These are phyloP conservation scores for Jatropha multifida DNA, from an alignment of 441 rosid species.

Conservation along the genomic window DNA sequence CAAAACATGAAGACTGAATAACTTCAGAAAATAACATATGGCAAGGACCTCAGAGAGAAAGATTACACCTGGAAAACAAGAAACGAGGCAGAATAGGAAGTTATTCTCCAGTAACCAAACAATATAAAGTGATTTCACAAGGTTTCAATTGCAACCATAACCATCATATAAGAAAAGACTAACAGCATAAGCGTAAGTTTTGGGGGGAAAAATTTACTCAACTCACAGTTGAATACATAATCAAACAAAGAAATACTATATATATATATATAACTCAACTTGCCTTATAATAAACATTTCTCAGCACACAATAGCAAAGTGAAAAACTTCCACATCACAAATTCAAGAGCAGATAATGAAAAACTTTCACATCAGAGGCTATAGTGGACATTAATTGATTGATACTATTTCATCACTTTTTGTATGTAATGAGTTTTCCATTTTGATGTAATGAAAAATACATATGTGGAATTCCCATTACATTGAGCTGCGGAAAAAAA, in stretches of 20 bases:
- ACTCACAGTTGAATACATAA: conserved; percentile 5
- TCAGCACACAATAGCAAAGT: not conserved
- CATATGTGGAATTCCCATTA: too few species aligned
- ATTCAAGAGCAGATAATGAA: not conserved
- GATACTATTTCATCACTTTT: too few species aligned
- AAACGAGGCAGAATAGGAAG: not conserved
- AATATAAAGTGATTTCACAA: not conserved
- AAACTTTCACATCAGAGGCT: too few species aligned
- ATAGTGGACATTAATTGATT: too few species aligned
- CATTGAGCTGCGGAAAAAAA: too few species aligned
- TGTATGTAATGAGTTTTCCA: too few species aligned
- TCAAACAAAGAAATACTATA: not conserved
- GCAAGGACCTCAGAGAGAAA: not conserved
- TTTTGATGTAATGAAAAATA: too few species aligned
- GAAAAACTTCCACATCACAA: not conserved
- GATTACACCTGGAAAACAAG: not conserved
- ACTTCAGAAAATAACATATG: not conserved
- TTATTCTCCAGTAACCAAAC: not conserved
- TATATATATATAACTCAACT: not conserved
- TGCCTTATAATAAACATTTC: not conserved
- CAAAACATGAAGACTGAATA: not conserved
- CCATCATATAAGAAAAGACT: not conserved
- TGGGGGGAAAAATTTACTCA: not conserved
- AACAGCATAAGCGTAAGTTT: not conserved
- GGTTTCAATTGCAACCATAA: not conserved